Conservation (phyloP, 495 filamentous ascomycete genomes). For the Penicillium cosmopolitanum region DNA sequence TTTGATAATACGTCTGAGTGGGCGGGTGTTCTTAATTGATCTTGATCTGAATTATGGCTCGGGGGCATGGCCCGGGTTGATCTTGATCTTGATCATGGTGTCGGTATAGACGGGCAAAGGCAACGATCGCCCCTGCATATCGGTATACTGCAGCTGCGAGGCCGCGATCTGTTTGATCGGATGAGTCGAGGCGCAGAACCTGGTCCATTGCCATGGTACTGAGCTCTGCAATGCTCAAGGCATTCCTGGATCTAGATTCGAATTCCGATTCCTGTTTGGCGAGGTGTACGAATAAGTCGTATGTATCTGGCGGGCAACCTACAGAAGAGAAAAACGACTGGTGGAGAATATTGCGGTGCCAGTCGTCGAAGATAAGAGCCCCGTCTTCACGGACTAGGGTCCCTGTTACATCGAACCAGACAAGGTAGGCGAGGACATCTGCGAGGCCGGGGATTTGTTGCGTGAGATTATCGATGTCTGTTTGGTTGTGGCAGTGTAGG, state of each 20-base stretch:
- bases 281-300: constrained; percentile 32
- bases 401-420: constrained; percentile 40
- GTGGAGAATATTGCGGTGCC: constrained; percentile 34
- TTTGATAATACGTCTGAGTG: constrained; percentile 18
- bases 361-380: constrained; percentile 36
- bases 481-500: constrained; percentile 33
- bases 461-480: constrained; percentile 28
- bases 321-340: constrained; percentile 34
- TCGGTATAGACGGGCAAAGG: constrained; percentile 18
- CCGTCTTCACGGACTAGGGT: constrained; percentile 27
- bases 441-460: constrained; percentile 27
- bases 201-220: constrained; percentile 31
- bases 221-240: constrained; percentile 11
- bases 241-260: background rate
- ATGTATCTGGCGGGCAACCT: constrained; percentile 36
- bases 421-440: constrained; percentile 35
- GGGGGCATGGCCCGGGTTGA: background rate
- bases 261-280: constrained; percentile 16
- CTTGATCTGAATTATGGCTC: background rate
- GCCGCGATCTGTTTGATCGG: constrained; percentile 16
- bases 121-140: constrained; percentile 32
- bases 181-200: constrained; percentile 16
- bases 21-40: background rate
- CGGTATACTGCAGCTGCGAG: constrained; percentile 32
- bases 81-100: constrained; percentile 1